Conservation (phyloP, 371 early-diverging fungal genomes). For the Mucor saturninus region DNA sequence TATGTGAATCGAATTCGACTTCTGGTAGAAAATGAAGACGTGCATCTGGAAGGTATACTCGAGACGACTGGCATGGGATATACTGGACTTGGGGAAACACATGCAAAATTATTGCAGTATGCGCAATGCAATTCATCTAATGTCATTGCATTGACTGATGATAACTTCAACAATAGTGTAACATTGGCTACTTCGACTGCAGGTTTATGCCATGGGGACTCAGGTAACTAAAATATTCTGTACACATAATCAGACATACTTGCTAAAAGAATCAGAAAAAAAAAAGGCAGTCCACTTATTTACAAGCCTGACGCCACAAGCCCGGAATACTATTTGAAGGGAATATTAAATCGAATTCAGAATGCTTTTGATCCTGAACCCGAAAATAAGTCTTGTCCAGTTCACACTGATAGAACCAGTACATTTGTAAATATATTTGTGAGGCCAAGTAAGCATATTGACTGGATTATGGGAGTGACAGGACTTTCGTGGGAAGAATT, state of each 20-base stretch:
- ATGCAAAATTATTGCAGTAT: constrained; percentile 21
- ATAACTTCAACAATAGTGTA: constrained; percentile 19
- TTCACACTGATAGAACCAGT: constrained; percentile 22
- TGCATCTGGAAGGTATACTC: neutral
- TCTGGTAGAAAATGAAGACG: neutral
- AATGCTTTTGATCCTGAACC: constrained; percentile 46
- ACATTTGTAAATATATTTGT: constrained; percentile 35
- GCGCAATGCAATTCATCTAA: constrained; percentile 16
- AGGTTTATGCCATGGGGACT: constrained; percentile 43
- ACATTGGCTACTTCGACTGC: constrained; percentile 25
- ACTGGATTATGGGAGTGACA: constrained; percentile 39
- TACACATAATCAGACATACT: neutral
- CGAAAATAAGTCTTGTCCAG: constrained; percentile 30
- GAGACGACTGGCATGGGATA: constrained; percentile 38
- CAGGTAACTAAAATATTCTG: constrained; percentile 25
- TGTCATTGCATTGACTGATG: neutral
- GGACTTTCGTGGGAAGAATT: constrained; percentile 17
- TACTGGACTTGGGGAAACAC: constrained; percentile 12
- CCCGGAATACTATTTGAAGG: constrained; percentile 19
- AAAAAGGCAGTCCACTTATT: constrained; percentile 35
- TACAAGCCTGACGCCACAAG: constrained; percentile 2
- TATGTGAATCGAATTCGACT: constrained; percentile 12
- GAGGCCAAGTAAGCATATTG: constrained; percentile 22
- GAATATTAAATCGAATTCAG: constrained; percentile 36
- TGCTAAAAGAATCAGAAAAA: neutral